Percentiles rank a stretch among this genome's conserved stretches.
Evolutionary conservation across 2,329 filamentous ascomycete species (phyloP).

Genomic region (Beauveria sp.): DNA sequence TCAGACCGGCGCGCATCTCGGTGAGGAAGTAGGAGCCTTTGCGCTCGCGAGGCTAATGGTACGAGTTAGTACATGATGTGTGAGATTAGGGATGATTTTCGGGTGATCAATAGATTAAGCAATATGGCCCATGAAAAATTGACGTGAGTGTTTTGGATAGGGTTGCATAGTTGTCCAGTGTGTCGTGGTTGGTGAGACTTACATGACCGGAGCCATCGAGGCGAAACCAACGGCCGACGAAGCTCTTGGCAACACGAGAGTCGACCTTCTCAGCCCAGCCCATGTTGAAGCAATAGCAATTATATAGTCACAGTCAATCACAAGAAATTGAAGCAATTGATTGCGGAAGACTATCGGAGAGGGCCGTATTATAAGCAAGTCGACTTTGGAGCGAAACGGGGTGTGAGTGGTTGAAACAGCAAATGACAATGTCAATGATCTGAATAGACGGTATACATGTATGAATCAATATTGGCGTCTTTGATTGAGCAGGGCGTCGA

Average conservation of each 20-base stretch:
- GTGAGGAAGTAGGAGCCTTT: conserved; percentile 74
- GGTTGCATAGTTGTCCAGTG: not conserved
- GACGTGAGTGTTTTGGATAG: not conserved
- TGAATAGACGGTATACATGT: not conserved
- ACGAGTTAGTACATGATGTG: not conserved
- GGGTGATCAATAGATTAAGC: not conserved
- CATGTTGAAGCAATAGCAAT: conserved; percentile 25
- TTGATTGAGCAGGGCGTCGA: not conserved
- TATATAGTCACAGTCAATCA: not conserved
- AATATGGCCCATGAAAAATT: not conserved
- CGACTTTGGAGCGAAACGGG: not conserved
- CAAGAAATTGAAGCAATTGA: not conserved
- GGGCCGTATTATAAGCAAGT: not conserved
- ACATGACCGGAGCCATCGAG: conserved; percentile 79
- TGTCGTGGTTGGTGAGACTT: conserved; percentile 30
- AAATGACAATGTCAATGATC: not conserved
- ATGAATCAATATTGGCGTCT: not conserved
- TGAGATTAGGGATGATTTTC: not conserved
- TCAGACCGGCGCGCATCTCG: conserved; percentile 74
- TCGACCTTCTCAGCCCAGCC: conserved; percentile 45
- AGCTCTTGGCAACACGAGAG: conserved; percentile 52
- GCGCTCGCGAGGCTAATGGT: conserved; percentile 54
- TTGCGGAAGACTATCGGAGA: not conserved
- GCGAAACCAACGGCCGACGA: conserved; percentile 66
- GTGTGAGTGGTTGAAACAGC: not conserved